phyloP scores from a whole-genome alignment of 306 rosid genomes.

The peach (Prunus persica) region Prunus_persica_NCBIv2 NC_034016.1:1017001-1017500 shows the following conservation, averaged over 20 bases:
- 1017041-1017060: not conserved
- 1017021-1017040: not conserved
- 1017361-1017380: conserved; percentile 50
- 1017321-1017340: conserved; percentile 41
- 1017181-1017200: not conserved
- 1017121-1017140: not conserved
- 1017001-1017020: conserved; percentile 1
- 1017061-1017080: not conserved
- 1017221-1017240: not conserved
- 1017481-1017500: conserved; percentile 78
- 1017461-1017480: conserved; percentile 65
- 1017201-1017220: not conserved
- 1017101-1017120: not conserved
- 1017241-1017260: not conserved
- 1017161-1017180: not conserved
- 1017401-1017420: conserved; percentile 50
- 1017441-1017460: conserved; percentile 51
- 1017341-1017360: conserved; percentile 24
- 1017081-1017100: not conserved
- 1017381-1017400: conserved; percentile 74
- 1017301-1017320: conserved; percentile 18
- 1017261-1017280: conserved; percentile 8
- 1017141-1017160: not conserved
- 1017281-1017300: conserved; percentile 39
- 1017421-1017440: conserved; percentile 60